These are phyloP conservation scores for Suhomyces anneliseae DNA, from an alignment of 1,139 yeast genomes.

Conservation along the genomic window DNA sequence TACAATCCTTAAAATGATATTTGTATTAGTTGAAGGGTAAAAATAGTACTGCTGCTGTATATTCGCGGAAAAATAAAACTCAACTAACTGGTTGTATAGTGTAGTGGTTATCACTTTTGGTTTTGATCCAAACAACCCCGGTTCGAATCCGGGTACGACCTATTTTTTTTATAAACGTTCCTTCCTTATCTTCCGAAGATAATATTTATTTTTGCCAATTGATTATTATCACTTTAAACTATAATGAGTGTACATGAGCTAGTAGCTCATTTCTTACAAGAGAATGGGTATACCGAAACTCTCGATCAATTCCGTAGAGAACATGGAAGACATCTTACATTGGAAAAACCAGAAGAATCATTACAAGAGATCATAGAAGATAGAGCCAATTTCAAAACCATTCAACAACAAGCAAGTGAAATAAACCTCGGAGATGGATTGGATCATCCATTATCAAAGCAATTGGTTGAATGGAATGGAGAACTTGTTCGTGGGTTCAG, in stretches of 20 bases:
- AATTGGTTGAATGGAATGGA: conserved; percentile 26
- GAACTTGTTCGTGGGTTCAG: conserved; percentile 28
- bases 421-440: conserved; percentile 11
- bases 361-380: conserved; percentile 54
- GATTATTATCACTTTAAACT: no score
- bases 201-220: no score
- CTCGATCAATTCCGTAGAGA: conserved; percentile 50
- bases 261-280: conserved; percentile 56
- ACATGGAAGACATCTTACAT: conserved; percentile 34
- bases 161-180: conserved; percentile 32
- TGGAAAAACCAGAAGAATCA: conserved; percentile 32
- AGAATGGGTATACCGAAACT: conserved; percentile 47
- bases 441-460: conserved; percentile 4
- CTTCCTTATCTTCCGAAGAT: neutral
- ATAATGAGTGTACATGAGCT: conserved; percentile 27
- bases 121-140: conserved; percentile 80
- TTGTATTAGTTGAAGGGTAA: no score
- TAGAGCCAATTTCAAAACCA: conserved; percentile 36
- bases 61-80: neutral
- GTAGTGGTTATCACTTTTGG: conserved; percentile 54
- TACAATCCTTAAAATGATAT: no score
- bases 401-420: conserved; percentile 15
- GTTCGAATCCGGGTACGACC: conserved; percentile 95
- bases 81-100: conserved; percentile 40
- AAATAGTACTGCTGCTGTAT: no score